phyloP scores from a whole-genome alignment of 192 early-diverging fungal genomes.

The Rhizophagus clarus region DNA sequence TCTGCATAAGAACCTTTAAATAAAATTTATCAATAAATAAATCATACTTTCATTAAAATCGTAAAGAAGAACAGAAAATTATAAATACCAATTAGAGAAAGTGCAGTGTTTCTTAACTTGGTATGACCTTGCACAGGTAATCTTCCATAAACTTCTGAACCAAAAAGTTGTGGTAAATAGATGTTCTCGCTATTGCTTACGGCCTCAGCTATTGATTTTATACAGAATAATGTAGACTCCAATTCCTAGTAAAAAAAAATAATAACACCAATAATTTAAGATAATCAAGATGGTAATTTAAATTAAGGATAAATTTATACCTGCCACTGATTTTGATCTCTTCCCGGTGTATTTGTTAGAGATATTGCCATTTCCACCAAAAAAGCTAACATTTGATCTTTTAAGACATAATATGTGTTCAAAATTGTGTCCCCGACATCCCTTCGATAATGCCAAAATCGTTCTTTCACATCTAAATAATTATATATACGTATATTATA shows the following conservation, averaged over 20 bases:
- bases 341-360: slow-evolving; percentile 32
- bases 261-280: not conserved
- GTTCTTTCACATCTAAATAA: slow-evolving; percentile 53
- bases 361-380: slow-evolving; percentile 39
- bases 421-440: slow-evolving; percentile 77
- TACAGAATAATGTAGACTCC: slow-evolving; percentile 66
- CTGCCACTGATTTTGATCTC: slow-evolving; percentile 30
- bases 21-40: slow-evolving; percentile 7
- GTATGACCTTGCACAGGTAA: slow-evolving; percentile 44
- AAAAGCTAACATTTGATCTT: slow-evolving; percentile 53
- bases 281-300: not conserved
- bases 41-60: not conserved
- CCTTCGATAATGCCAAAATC: slow-evolving; percentile 63
- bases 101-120: slow-evolving; percentile 49
- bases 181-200: slow-evolving; percentile 53
- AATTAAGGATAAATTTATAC: slow-evolving; percentile 21
- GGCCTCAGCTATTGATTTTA: slow-evolving; percentile 68
- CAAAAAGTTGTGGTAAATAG: slow-evolving; percentile 64
- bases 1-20: slow-evolving; percentile 64
- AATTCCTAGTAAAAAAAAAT: slow-evolving; percentile 29
- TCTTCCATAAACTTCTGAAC: slow-evolving; percentile 52
- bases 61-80: not conserved
- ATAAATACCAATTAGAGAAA: slow-evolving; percentile 48
- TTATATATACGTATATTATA: not conserved
- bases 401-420: slow-evolving; percentile 67